These are phyloP conservation scores for Solanum hybrid DNA, from an alignment of 305 asterid genomes.

Conservation along the genomic window DNA sequence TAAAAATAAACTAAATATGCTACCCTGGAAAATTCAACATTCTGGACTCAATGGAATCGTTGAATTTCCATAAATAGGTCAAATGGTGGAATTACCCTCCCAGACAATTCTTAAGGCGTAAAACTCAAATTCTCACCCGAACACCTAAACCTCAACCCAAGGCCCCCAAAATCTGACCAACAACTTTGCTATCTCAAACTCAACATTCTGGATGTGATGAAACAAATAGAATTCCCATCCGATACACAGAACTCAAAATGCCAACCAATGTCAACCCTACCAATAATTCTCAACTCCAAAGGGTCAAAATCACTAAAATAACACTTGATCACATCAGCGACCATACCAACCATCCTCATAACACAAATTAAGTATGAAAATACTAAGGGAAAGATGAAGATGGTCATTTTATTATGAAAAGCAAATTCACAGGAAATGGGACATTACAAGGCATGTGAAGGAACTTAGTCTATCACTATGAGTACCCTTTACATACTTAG, in stretches of 20 bases:
- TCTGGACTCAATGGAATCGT: background rate
- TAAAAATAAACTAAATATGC: background rate
- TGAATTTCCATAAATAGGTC: background rate
- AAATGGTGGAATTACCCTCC: background rate
- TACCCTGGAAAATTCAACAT: background rate
- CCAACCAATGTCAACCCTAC: background rate
- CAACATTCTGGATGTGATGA: background rate
- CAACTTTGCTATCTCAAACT: background rate
- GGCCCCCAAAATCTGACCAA: background rate
- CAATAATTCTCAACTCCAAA: background rate
- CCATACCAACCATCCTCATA: background rate
- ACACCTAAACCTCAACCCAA: background rate
- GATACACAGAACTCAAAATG: background rate
- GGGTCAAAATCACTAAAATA: too few species aligned
- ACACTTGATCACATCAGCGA: background rate
- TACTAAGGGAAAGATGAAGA: background rate
- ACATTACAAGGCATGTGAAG: too few species aligned
- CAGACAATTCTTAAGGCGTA: background rate
- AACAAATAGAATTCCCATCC: background rate
- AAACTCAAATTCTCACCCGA: background rate
- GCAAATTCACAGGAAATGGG: too few species aligned
- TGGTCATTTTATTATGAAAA: too few species aligned
- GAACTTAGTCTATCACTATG: too few species aligned
- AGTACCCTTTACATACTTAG: background rate
- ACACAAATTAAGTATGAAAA: background rate